Conservation (phyloP, 148 eudicot genomes). For the Heliosperma pusillum region DNA sequence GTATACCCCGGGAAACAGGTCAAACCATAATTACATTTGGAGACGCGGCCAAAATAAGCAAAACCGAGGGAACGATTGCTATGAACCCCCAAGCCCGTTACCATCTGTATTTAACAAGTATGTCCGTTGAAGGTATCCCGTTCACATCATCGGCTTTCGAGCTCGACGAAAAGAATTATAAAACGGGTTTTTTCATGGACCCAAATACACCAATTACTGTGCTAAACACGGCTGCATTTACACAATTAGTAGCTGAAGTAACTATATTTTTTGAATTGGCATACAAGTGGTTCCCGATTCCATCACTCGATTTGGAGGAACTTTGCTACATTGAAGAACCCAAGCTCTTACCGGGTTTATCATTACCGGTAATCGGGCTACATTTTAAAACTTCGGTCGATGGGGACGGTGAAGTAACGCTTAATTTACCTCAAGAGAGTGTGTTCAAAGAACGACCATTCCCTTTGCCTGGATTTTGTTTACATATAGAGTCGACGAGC, state of each 20-base stretch:
- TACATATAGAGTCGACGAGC: not conserved
- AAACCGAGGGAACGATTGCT: not conserved
- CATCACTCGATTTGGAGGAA: not conserved
- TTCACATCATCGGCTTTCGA: not conserved
- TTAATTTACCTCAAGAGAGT: not conserved
- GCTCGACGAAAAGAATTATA: not conserved
- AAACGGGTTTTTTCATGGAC: slow-evolving; percentile 1
- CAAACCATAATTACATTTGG: not conserved
- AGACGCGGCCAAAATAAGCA: not conserved
- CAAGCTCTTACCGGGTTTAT: not conserved
- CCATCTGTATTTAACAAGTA: not conserved
- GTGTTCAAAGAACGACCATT: not conserved
- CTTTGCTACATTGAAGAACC: not conserved
- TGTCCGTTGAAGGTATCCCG: not conserved
- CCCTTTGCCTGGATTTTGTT: not conserved
- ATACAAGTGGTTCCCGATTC: not conserved
- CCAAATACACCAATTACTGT: not conserved
- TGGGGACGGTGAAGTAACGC: not conserved
- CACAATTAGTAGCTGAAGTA: not conserved
- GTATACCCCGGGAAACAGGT: not conserved
- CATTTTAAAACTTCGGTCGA: not conserved
- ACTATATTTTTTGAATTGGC: not conserved
- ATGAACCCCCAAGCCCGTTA: not conserved
- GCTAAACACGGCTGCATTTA: not conserved
- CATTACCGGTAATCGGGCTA: not conserved